Evolutionary conservation across 108 stramenopile species (phyloP), one percentile per base, ranked within the genome.

Genomic region (Schizochytrium sp.): DNA sequence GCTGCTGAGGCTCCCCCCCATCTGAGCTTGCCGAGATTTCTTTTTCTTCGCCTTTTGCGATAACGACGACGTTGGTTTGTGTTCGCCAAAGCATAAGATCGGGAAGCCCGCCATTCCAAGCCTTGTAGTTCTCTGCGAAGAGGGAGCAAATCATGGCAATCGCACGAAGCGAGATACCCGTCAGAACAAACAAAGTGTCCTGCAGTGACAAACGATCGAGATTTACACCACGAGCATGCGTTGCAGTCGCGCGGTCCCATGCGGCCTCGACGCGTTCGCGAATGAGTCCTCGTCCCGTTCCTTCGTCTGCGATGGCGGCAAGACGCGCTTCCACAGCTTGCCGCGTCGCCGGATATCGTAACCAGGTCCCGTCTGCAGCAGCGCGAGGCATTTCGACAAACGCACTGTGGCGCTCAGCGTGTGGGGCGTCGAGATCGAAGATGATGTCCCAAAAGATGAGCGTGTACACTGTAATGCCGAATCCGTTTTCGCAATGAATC

Each of bases 41-140:
- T 34, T 34, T 2, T 1, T 2, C 34, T 34, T 34, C 34, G 34
- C 2, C 34, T 34, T 34, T 34, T 34, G 34, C 34, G 34, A 34
- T 34, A 34, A 34, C 34, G 34, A 34, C 34, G 34, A 34, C 34
- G 34, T 34, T 34, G 34, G 34, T 34, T 34, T 34, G 34, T 34
- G 25, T 10, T 18, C 76, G 45, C 76, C 76, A 83, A 34, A 83
- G 76, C 76, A 83, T 83, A 23, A 83, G 76, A 23, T 83, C 76
- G n/a, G 76, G 76, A 45, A 83, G 76, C 3, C 76, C 76, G 19
- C 76, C 76, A 34, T 47, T 53, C 76, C 76, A 83, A 1, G 76
- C 76, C 48, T 47, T 53, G 76, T 53, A 83, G 28, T 83, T 83
- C 51, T 83, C 76, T 19, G 48, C 45, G 23, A 28, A 83, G 25